Conservation (phyloP, 495 filamentous ascomycete genomes). For the Tuber aestivum region DNA sequence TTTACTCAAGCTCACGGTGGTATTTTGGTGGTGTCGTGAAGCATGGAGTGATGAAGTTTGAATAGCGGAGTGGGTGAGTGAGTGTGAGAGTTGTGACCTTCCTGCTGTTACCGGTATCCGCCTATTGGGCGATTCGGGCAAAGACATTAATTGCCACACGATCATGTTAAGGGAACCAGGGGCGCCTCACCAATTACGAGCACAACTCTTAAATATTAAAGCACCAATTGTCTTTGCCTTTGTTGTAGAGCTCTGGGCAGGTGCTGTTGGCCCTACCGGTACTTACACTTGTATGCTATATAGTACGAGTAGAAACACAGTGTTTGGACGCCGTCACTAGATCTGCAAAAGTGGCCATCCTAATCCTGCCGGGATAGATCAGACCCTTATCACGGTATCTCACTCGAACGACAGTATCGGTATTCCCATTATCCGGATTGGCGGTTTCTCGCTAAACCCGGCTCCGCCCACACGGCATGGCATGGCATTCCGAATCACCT, state of each 20-base stretch:
- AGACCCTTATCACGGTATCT: background rate
- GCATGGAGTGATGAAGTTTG: background rate
- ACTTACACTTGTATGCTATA: background rate
- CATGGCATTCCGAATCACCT: background rate
- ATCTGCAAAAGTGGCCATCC: background rate
- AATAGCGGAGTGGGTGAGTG: too few species aligned
- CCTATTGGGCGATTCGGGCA: background rate
- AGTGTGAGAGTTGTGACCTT: too few species aligned
- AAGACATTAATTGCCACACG: background rate
- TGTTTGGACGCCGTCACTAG: conserved; percentile 20
- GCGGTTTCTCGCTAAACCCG: background rate
- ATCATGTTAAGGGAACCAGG: background rate
- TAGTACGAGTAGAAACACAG: background rate
- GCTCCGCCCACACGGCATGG: background rate
- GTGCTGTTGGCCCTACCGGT: background rate
- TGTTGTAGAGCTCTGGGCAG: background rate
- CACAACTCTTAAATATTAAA: background rate
- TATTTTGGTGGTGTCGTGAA: background rate
- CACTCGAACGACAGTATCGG: background rate
- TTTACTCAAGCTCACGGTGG: background rate
- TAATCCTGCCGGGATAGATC: background rate
- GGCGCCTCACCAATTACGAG: background rate
- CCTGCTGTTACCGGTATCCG: too few species aligned
- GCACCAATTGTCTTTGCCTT: background rate
- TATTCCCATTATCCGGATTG: background rate